A percentile compares a stretch with the other conserved stretches of the same genome.
phyloP scores from a whole-genome alignment of 148 eudicot genomes.

The Fagopyrum tataricum region DNA sequence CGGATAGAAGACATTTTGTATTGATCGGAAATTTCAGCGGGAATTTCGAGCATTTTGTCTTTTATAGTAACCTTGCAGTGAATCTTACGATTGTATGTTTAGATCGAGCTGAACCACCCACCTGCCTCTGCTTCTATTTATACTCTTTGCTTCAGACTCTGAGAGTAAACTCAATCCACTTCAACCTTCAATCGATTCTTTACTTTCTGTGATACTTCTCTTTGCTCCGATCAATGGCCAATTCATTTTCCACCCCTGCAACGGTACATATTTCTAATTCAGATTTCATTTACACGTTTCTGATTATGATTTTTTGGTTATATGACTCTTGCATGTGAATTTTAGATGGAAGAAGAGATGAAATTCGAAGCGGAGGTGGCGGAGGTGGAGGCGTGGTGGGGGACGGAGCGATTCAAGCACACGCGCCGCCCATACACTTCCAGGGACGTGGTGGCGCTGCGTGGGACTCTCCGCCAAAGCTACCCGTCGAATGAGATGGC shows the following conservation, averaged over 20 bases:
- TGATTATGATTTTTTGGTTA: no score
- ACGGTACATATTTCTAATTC: neutral
- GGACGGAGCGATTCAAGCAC: slow-evolving; percentile 56
- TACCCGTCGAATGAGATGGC: slow-evolving; percentile 61
- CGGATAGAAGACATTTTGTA: no score
- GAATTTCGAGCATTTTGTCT: no score
- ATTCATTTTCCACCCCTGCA: neutral
- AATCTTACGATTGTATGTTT: no score
- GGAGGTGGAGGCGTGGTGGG: slow-evolving; percentile 90
- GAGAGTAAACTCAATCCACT: no score
- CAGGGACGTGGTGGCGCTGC: slow-evolving; percentile 58
- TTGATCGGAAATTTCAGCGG: no score
- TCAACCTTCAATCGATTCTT: no score
- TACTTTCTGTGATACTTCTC: neutral
- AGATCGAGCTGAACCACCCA: no score
- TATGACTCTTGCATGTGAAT: no score
- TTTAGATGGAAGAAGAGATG: slow-evolving; percentile 67
- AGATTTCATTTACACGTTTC: neutral
- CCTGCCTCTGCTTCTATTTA: no score
- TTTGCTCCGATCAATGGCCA: neutral
- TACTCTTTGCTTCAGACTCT: no score
- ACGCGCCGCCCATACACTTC: slow-evolving; percentile 67
- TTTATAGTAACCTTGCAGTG: no score
- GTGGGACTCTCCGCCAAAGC: slow-evolving; percentile 47
- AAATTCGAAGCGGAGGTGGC: slow-evolving; percentile 67